Base-by-base conservation (phyloP, 2,329 filamentous ascomycete species). In the Stachybotrys echinatus region DNA sequence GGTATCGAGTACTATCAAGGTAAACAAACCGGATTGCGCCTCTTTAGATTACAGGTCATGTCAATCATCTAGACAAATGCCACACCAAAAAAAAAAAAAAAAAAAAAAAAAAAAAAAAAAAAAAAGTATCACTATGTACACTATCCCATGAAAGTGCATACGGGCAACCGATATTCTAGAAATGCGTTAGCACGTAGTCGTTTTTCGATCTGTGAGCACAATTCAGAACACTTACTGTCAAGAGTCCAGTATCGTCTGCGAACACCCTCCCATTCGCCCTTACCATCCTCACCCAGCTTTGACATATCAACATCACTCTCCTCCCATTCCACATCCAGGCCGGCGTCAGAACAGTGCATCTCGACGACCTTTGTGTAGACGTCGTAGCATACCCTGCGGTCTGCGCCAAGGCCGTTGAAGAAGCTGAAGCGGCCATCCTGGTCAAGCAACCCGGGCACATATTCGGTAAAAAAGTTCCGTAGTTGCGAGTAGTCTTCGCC, bases 321-420 rank as follows among this genome's bases (percentile, higher is more conserved):
- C 48, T 85, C 79, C 91, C 91, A 97, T 48, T 92, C 88, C 2
- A 92, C 83, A 61, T 97, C 92, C 58, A 96, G 81, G 1, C 92
- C 92, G 10, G 90, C 90, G 58, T 97, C 92, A 54, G 87, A 83
- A 20, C 95, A 75, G 69, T 97, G 91, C 76, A 96, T 85, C 69
- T 97, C 92, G 2, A 89, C 87, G 3, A 97, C 89, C 66, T 88
- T 90, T 48, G 86, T 88, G 70, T 97, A 97, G 21, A 99, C 92
- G 71, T 97, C 94, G 69, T 97, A 97, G 69, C 90, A 96, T 54
- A 97, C 85, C 66, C 86, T 85, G 43, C 94, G 78, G 70, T 99
- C 94, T 3, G 94, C 94, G 1, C 94, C 94, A 51, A 97, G 83
- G 0, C 94, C 91, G 62, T 95, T 91, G 65, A 95, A 89, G 69